phyloP scores from a whole-genome alignment of 352 stramenopile species.

The Globisporangium radiosum region DNA sequence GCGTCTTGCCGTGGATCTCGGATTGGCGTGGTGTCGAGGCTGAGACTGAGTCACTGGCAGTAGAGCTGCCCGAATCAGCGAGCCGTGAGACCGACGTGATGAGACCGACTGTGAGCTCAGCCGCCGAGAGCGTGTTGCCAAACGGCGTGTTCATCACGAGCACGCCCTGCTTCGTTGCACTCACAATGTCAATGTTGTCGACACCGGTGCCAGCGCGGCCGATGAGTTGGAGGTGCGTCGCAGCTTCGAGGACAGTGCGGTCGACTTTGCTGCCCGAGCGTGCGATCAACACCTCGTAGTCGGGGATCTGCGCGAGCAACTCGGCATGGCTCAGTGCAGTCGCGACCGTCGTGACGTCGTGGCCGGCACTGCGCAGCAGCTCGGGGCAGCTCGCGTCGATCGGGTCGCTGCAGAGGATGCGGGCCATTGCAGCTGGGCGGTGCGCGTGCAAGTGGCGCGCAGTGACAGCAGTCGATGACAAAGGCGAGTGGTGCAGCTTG shows the following conservation, averaged over 20 bases:
- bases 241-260: slow-evolving; percentile 60
- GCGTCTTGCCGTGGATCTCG: slow-evolving; percentile 87
- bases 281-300: slow-evolving; percentile 89
- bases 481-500: slow-evolving; percentile 10
- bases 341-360: slow-evolving; percentile 67
- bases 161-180: slow-evolving; percentile 88
- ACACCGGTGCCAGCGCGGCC: slow-evolving; percentile 87
- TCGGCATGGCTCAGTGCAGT: slow-evolving; percentile 43
- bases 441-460: slow-evolving; percentile 30
- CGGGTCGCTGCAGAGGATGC: slow-evolving; percentile 85
- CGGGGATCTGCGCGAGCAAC: slow-evolving; percentile 58
- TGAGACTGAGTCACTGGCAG: neutral
- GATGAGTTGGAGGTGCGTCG: slow-evolving; percentile 67
- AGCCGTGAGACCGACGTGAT: slow-evolving; percentile 72
- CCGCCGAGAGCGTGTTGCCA: slow-evolving; percentile 93
- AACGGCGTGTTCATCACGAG: slow-evolving; percentile 96
- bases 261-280: slow-evolving; percentile 78
- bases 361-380: slow-evolving; percentile 69
- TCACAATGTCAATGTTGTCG: slow-evolving; percentile 92
- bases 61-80: slow-evolving; percentile 3
- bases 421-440: slow-evolving; percentile 46
- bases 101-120: slow-evolving; percentile 92
- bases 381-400: slow-evolving; percentile 81
- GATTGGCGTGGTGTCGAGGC: slow-evolving; percentile 31
- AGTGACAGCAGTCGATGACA: neutral